Evolutionary conservation across 345 rosid species (phyloP), one percentile per base, ranked within the genome.

Genomic region (Physaria fendleri): DNA sequence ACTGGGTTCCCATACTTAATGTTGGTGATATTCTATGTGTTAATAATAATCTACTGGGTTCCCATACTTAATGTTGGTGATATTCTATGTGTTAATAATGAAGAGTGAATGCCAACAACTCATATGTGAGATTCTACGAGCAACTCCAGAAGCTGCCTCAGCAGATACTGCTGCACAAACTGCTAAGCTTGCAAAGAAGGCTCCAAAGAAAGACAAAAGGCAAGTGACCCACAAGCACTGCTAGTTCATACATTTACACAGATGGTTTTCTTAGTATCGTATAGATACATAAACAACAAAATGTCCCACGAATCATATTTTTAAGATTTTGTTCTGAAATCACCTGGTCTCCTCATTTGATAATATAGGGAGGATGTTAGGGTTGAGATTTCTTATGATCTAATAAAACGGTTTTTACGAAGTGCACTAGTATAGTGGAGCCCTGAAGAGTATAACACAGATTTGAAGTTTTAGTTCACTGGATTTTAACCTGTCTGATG

Each of bases 31-130:
- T 30, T 24, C 44, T n/a, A n/a, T n/a, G n/a, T n/a, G n/a, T n/a
- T n/a, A 35, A 38, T 48, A 12, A 45, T n/a, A n/a, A n/a, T n/a
- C n/a, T 47, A 56, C 51, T 58, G 21, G 33, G 21, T 51, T 58
- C 28, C 35, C 32, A 48, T 51, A 52, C 59, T 42, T 56, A 50
- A 33, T 47, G 62, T 59, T 43, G 44, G 47, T 51, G 47, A 38
- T n/a, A 20, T 30, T 24, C 44, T n/a, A n/a, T n/a, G n/a, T n/a
- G n/a, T n/a, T n/a, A 35, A 38, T 48, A 61, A 52, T 33, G 43
- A 70, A 93, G 99, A 93, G 99, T 76, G 99, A 93, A 76, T 89
- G 97, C 76, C 99, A 93, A 75, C 99, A 93, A 82, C 95, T 93
- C 55, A 87, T 93, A 61, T 93, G 99, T 69, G 99, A 93, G 77